These are phyloP conservation scores for Pontederia crassipes DNA, from an alignment of 176 grass and related monocot species.

Conservation along the genomic window DNA sequence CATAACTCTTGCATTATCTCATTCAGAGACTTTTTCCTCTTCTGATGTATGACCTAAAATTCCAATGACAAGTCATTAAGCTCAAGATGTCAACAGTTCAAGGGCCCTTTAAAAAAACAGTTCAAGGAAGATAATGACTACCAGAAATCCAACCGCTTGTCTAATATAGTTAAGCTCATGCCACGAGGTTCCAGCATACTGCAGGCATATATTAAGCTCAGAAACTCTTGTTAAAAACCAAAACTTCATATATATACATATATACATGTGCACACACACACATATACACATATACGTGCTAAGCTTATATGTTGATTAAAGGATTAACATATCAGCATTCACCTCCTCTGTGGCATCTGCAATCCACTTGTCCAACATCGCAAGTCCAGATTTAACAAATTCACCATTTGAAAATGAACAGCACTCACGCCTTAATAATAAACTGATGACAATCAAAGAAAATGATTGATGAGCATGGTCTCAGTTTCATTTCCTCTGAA, in stretches of 20 bases:
- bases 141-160: slow-evolving; percentile 95
- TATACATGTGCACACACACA: background rate
- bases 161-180: slow-evolving; percentile 98
- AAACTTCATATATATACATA: slow-evolving; percentile 10
- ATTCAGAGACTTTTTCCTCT: slow-evolving; percentile 77
- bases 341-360: slow-evolving; percentile 81
- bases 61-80: slow-evolving; percentile 20
- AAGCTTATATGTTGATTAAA: slow-evolving; percentile 7
- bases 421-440: slow-evolving; percentile 90
- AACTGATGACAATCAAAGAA: slow-evolving; percentile 25
- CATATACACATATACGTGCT: slow-evolving; percentile 7
- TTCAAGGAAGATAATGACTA: slow-evolving; percentile 20
- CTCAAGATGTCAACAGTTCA: background rate
- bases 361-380: slow-evolving; percentile 92
- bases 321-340: slow-evolving; percentile 12
- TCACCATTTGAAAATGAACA: slow-evolving; percentile 97
- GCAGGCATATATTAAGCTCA: slow-evolving; percentile 22
- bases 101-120: background rate
- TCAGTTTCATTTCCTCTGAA: slow-evolving; percentile 2
- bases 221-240: slow-evolving; percentile 14
- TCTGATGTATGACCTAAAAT: slow-evolving; percentile 91
- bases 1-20: slow-evolving; percentile 94
- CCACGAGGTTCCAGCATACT: slow-evolving; percentile 95
- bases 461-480: slow-evolving; percentile 17
- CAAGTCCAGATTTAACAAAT: slow-evolving; percentile 87